Evolutionary conservation across 345 rosid genomes (phyloP).

Genomic region (Hibiscus tridactylites): DNA sequence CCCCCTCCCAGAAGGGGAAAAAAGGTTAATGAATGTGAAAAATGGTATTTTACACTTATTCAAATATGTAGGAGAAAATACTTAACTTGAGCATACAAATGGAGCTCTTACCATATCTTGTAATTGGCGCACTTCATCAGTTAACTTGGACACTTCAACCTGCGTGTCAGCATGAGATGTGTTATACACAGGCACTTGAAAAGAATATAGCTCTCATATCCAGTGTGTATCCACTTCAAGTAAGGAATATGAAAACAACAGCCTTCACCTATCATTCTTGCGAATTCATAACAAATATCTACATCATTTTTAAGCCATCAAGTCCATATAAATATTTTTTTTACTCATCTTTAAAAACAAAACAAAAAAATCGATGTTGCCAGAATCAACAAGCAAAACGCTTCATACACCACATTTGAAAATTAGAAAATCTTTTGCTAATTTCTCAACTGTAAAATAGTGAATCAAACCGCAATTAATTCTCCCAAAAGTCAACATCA

Average conservation of each 20-base stretch:
- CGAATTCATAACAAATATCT: background rate
- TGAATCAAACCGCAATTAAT: background rate
- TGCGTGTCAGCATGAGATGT: background rate
- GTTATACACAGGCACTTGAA: background rate
- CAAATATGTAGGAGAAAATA: background rate
- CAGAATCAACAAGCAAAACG: no score
- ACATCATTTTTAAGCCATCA: background rate
- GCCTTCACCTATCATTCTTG: background rate
- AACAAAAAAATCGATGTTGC: no score
- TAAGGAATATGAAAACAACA: background rate
- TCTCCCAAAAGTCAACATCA: background rate
- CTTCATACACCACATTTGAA: no score
- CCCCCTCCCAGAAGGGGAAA: background rate
- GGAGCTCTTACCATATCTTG: constrained; percentile 7
- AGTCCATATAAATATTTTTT: background rate
- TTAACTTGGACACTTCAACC: constrained; percentile 9
- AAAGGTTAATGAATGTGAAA: background rate
- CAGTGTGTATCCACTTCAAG: background rate
- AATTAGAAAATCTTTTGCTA: no score
- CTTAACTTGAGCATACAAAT: background rate
- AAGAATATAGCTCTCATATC: background rate
- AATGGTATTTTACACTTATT: background rate
- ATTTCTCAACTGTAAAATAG: background rate
- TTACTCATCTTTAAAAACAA: background rate
- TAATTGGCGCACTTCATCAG: constrained; percentile 3